Conservation (phyloP, 1,139 yeast genomes). For the Taphrina communis region DNA sequence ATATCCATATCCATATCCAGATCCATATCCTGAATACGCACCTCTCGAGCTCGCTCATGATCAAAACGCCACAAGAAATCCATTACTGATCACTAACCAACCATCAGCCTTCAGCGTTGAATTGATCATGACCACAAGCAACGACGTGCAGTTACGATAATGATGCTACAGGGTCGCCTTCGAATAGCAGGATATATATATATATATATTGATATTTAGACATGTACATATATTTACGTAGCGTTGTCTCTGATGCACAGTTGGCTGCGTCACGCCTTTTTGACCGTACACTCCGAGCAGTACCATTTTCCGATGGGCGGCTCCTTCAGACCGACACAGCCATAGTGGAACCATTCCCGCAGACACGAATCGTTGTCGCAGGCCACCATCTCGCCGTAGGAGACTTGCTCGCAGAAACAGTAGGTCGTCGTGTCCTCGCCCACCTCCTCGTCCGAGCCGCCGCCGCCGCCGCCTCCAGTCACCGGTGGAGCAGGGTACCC, state of each 20-base stretch:
- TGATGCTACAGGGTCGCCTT: too few species aligned
- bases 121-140: too few species aligned
- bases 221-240: too few species aligned
- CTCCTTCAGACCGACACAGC: conserved; percentile 72
- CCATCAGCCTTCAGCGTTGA: too few species aligned
- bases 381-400: conserved; percentile 91
- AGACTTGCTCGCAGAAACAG: conserved; percentile 82
- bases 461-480: conserved; percentile 17
- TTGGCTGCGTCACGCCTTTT: conserved; percentile 13
- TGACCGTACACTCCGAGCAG: conserved; percentile 49
- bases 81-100: too few species aligned
- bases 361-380: conserved; percentile 84
- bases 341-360: conserved; percentile 82
- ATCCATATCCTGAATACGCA: too few species aligned
- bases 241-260: too few species aligned
- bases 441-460: conserved; percentile 59
- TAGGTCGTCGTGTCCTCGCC: conserved; percentile 56
- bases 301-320: conserved; percentile 56
- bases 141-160: too few species aligned
- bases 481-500: conserved; percentile 37
- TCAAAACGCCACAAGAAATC: neutral
- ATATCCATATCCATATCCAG: too few species aligned
- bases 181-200: too few species aligned
- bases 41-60: too few species aligned
- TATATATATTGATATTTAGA: neutral